phyloP scores from a whole-genome alignment of 2,329 filamentous ascomycete species.

The Daldinia sp. region DNA sequence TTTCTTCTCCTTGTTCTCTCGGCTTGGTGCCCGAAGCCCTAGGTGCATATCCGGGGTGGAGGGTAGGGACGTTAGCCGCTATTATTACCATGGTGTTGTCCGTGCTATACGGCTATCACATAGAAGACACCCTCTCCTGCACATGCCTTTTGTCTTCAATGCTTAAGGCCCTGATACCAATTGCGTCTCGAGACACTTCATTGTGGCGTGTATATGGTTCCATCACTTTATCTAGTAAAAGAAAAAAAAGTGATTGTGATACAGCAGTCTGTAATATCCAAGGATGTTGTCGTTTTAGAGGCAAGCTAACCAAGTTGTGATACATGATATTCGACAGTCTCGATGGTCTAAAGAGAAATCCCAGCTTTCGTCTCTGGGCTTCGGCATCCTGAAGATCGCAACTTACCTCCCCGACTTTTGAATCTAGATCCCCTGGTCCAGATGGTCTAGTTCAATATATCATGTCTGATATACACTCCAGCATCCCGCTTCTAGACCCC shows the following conservation, averaged over 20 bases:
- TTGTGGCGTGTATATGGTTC: neutral
- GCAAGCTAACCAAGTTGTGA: neutral
- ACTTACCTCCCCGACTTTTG: neutral
- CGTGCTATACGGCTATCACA: neutral
- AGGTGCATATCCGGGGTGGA: neutral
- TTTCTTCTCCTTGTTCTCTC: neutral
- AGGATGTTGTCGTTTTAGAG: neutral
- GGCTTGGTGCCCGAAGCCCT: slow-evolving; percentile 1
- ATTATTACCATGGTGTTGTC: neutral
- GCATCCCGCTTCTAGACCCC: neutral
- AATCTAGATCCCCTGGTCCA: neutral
- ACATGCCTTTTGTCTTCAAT: neutral
- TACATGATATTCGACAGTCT: neutral
- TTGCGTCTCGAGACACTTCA: neutral
- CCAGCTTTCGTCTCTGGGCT: neutral
- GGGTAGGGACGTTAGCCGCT: neutral
- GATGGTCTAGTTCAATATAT: neutral
- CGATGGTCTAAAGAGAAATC: neutral
- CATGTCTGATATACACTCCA: neutral
- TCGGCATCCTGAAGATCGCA: neutral
- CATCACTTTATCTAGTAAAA: neutral
- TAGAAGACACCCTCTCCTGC: neutral
- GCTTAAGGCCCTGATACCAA: neutral
- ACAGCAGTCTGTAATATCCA: neutral
- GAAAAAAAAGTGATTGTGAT: neutral